Evolutionary conservation across 2,329 filamentous ascomycete genomes (phyloP), one percentile per base, ranked within the genome.

Genomic region (Alternaria rosae): DNA sequence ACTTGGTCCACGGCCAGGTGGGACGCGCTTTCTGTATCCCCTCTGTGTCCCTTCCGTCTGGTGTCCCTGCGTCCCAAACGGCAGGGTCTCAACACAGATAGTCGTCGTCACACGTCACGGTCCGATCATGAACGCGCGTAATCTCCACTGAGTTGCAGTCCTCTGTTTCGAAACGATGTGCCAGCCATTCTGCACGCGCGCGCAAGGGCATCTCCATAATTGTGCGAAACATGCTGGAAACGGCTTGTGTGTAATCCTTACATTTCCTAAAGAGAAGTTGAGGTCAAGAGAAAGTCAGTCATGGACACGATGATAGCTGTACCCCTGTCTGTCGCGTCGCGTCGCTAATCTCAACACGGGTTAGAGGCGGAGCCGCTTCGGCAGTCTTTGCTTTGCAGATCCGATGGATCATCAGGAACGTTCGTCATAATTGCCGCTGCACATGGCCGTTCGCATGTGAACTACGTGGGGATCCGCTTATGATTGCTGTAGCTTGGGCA

Each of bases 61-160:
- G 35, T 17, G n/a, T 47, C 47, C 41, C 23, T 48, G 30, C 47
- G 41, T 6, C 10, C n/a, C 25, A 48, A 38, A 42, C 17, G 30
- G 30, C 54, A 47, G 47, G 41, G 47, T 32, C 25, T 57, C 54
- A 52, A 32, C 23, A 25, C 21, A 25, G 20, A 35, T 42, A 23
- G 54, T 57, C 38, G 38, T 35, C 17, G 32, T 61, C 47, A 48
- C 45, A 61, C 59, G 54, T 61, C 54, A 61, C 59, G 54, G 48
- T 28, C 59, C 54, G 47, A 58, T 41, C 38, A 43, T 21, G 48
- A 53, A 61, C 59, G 59, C 59, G 59, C 59, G 59, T 57, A 52
- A 26, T 32, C 41, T 51, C 54, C 59, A 47, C 54, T 32, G 15
- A 43, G 30, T 38, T 35, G 47, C 28, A 12, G 12, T 35, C 6